These are phyloP conservation scores for Solanum hybrid DNA, from an alignment of 305 asterid species.

Conservation along the genomic window DNA sequence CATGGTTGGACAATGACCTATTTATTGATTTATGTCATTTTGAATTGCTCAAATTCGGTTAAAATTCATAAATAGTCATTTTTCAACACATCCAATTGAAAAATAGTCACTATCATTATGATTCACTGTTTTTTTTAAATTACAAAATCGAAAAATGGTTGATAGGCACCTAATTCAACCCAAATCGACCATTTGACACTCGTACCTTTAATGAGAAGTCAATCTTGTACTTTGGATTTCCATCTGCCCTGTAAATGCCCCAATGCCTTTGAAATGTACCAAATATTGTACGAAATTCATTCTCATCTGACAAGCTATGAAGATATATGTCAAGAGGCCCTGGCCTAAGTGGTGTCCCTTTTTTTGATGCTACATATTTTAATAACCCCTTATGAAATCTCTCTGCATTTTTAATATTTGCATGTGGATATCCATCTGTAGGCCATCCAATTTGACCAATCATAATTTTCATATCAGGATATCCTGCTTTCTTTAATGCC, in stretches of 20 bases:
- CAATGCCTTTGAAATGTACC: slow-evolving; percentile 26
- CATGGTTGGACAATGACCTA: background rate
- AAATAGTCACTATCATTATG: background rate
- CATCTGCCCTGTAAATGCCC: slow-evolving; percentile 42
- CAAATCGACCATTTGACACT: background rate
- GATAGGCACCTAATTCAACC: background rate
- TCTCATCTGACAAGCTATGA: slow-evolving; percentile 22
- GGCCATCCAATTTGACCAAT: slow-evolving; percentile 46
- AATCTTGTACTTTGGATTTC: slow-evolving; percentile 41
- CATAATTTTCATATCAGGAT: slow-evolving; percentile 10
- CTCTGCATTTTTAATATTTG: slow-evolving; percentile 17
- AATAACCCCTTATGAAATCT: slow-evolving; percentile 21
- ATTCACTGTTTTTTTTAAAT: background rate
- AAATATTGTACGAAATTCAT: rapidly evolving
- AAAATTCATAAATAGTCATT: background rate
- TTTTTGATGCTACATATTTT: slow-evolving; percentile 16
- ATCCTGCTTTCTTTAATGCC: slow-evolving; percentile 26
- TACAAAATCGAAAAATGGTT: background rate
- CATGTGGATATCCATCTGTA: slow-evolving; percentile 31
- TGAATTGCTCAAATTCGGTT: background rate
- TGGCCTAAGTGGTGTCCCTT: slow-evolving; percentile 41
- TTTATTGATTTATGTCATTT: background rate
- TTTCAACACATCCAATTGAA: background rate
- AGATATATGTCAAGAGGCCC: slow-evolving; percentile 28
- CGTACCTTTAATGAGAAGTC: slow-evolving; percentile 26